A percentile compares a stretch with the other conserved stretches of the same genome.
These are phyloP conservation scores for Termitomyces sp. DNA, from an alignment of 1,284 basidiomycete species.

Conservation along the genomic window DNA sequence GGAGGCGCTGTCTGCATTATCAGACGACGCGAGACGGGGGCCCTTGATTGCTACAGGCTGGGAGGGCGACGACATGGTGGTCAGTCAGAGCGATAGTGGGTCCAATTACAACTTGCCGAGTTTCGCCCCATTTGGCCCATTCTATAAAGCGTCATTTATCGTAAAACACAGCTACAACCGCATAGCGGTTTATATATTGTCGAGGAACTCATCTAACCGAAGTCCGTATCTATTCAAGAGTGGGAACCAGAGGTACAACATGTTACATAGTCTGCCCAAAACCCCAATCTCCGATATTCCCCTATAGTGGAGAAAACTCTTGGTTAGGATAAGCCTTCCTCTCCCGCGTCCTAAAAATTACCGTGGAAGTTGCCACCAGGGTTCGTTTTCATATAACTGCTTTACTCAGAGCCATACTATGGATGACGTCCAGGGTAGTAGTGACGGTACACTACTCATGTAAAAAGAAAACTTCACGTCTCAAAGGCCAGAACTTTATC, in stretches of 20 bases:
- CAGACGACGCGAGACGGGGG: constrained; percentile 23
- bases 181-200: background rate
- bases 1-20: constrained; percentile 23
- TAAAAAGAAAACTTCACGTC: background rate
- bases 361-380: too few species aligned
- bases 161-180: background rate
- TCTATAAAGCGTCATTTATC: background rate
- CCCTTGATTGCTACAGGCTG: constrained; percentile 54
- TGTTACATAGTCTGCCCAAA: background rate
- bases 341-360: too few species aligned
- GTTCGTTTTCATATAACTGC: background rate
- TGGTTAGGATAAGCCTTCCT: background rate
- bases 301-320: background rate
- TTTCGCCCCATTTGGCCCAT: constrained; percentile 9
- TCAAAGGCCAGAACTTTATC: background rate
- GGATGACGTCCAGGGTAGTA: too few species aligned
- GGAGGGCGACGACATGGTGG: constrained; percentile 52
- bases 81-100: background rate
- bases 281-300: background rate
- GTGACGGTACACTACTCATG: background rate
- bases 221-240: background rate
- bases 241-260: background rate
- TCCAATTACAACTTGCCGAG: constrained; percentile 1
- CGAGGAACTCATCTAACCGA: background rate
- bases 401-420: background rate